Percentiles rank a stretch among this genome's conserved stretches.
Evolutionary conservation across 306 rosid genomes (phyloP).

Genomic region (Lathyrus tuberosus): DNA sequence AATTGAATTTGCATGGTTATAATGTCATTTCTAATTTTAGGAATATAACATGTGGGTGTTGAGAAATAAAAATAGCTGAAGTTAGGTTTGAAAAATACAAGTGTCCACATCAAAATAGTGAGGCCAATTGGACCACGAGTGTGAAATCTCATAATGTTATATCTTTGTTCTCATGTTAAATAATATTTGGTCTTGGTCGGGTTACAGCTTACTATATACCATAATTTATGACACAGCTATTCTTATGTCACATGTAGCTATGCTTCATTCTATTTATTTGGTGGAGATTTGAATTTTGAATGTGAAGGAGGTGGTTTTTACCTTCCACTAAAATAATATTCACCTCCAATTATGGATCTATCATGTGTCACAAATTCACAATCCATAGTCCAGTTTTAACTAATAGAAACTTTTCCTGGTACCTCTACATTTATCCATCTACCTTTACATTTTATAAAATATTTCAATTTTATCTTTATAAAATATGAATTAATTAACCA

Average conservation of each 20-base stretch:
- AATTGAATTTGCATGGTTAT: neutral
- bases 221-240: constrained; percentile 34
- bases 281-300: constrained; percentile 18
- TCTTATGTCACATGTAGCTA: constrained; percentile 41
- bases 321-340: neutral
- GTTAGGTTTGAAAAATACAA: constrained; percentile 25
- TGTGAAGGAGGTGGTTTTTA: neutral
- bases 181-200: constrained; percentile 32
- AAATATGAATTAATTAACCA: no score
- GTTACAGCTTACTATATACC: constrained; percentile 37
- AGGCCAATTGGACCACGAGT: constrained; percentile 21
- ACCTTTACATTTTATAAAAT: no score
- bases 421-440: no score
- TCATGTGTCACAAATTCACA: no score
- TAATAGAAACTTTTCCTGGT: no score
- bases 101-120: constrained; percentile 35
- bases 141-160: constrained; percentile 38
- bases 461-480: no score
- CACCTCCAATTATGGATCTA: neutral
- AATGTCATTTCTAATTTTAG: constrained; percentile 5
- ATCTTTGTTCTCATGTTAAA: constrained; percentile 35
- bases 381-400: no score
- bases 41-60: constrained; percentile 24
- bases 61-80: constrained; percentile 14
- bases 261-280: constrained; percentile 28